These are phyloP conservation scores for Citrus sinensis DNA, from an alignment of 345 rosid genomes.

Conservation along the genomic window DNA sequence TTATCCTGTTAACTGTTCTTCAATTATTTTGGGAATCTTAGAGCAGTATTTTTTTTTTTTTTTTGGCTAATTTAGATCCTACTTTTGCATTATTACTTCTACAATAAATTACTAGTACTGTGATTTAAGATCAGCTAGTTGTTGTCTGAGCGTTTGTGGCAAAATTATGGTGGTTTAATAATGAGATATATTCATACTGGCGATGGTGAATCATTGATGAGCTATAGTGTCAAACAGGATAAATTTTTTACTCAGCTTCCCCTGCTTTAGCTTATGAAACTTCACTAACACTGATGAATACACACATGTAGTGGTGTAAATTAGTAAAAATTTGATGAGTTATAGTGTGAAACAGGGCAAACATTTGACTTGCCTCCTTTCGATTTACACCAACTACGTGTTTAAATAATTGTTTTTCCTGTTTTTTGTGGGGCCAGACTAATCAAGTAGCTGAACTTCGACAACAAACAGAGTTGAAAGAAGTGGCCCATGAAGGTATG, in stretches of 20 bases:
- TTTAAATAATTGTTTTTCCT: not conserved
- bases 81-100: not conserved
- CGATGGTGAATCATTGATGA: not conserved
- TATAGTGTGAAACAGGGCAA: no score
- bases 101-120: not conserved
- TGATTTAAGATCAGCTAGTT: not conserved
- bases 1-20: slow-evolving; percentile 4
- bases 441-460: slow-evolving; percentile 63
- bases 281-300: not conserved
- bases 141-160: not conserved
- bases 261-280: not conserved
- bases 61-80: not conserved
- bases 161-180: not conserved
- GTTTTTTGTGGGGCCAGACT: slow-evolving; percentile 47
- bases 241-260: not conserved
- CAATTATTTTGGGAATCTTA: not conserved
- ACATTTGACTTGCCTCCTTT: no score
- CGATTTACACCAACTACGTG: not conserved
- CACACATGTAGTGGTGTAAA: not conserved
- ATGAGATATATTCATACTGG: not conserved
- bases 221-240: not conserved
- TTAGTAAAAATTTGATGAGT: no score
- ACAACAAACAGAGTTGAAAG: slow-evolving; percentile 67
- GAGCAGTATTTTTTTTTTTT: not conserved
- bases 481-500: slow-evolving; percentile 74